Base-by-base conservation (phyloP, 208 protist species). In the Trypanosoma avium region DNA sequence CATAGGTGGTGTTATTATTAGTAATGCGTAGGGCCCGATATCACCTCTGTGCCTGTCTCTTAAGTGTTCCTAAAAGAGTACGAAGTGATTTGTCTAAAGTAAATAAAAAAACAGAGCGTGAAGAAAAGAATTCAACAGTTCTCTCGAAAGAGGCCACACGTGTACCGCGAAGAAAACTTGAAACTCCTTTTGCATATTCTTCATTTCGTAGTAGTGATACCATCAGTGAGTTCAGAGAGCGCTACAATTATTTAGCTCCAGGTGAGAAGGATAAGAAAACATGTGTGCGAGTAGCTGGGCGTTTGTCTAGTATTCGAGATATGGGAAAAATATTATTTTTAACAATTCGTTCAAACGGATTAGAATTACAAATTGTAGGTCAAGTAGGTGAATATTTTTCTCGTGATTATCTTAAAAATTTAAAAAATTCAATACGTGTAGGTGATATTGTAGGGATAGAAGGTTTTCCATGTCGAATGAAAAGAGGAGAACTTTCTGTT, bases 381-480 rank as follows among this genome's bases (percentile, higher is more conserved):
- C 84, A 86, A 57, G 86, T 87, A 4, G 70, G 58, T 22, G 76
- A 77, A 13, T 33, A 63, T 22, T 79, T 90, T 58, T 75, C 63
- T 19, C 83, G 82, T 64, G 72, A 70, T 10, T 70, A 77, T 30
- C 68, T 96, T 15, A 78, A 81, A 55, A 49, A 70, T 10, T 65
- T 93, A 46, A 77, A 61, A 29, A 61, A 63, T 13, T 57, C 70
- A 6, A 22, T 96, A 21, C 81, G 79, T 7, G 65, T 82, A 17
- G 94, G 94, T 3, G 94, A 97, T 58, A 88, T 96, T 59, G 55
- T 97, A 55, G 91, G 92, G 12, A 82, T 76, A n/a, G 83, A 70
- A 27, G 94, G 94, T 6, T 33, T 66, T 21, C 86, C 90, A 12
- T 86, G 77, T 10, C 80, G 88, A 48, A 94, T 85, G 19, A 67